phyloP scores from a whole-genome alignment of 225 moss, liverwort and hornwort species.

The Rhytidiadelphus loreus region DNA sequence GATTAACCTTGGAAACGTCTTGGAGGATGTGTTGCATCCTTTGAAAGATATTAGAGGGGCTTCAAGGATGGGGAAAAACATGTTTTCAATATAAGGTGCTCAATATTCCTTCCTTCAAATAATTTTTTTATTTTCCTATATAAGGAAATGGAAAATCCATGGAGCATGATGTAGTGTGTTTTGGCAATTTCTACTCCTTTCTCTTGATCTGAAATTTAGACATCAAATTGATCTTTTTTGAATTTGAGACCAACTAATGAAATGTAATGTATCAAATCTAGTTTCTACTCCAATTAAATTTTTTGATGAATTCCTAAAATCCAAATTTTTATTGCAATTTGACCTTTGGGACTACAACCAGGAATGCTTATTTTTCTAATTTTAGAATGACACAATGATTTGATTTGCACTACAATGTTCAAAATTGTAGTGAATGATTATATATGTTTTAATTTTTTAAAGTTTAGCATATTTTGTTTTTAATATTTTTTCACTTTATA shows the following conservation, averaged over 20 bases:
- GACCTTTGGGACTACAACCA: neutral
- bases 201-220: neutral
- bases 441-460: no score
- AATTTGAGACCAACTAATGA: neutral
- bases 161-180: neutral
- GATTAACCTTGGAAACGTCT: no score
- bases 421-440: neutral
- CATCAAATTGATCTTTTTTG: neutral
- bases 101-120: neutral
- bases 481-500: no score
- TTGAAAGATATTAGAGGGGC: neutral
- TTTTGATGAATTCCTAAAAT: neutral
- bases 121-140: neutral
- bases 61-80: accelerated
- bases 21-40: no score
- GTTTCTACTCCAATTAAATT: neutral
- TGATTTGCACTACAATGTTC: neutral
- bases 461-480: no score
- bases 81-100: neutral
- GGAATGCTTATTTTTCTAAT: neutral
- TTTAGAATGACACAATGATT: neutral
- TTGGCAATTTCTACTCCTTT: neutral
- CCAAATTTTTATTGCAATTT: neutral
- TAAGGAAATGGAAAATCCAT: neutral
- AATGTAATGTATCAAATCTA: neutral